These are phyloP conservation scores for Astragalus glycyphyllos DNA, from an alignment of 306 rosid genomes.

Conservation along the genomic window DNA sequence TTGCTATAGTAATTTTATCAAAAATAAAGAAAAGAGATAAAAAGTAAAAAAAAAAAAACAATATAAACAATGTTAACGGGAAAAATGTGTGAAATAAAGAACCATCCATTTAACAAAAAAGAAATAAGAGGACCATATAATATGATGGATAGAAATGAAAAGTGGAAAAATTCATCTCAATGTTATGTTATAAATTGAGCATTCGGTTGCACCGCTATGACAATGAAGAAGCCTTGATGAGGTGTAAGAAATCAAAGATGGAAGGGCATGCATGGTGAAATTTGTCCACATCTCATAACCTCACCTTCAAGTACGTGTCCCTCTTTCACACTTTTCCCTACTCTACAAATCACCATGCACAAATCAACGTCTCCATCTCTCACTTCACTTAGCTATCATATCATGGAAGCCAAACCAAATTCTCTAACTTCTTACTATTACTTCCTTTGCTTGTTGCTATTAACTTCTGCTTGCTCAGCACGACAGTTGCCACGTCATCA, in stretches of 20 bases:
- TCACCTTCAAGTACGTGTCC: slow-evolving; percentile 41
- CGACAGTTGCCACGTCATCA: not conserved
- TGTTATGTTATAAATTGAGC: no score
- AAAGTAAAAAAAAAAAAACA: no score
- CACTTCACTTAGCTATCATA: not conserved
- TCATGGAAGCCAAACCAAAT: not conserved
- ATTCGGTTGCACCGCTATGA: not conserved
- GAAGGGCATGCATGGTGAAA: slow-evolving; percentile 51
- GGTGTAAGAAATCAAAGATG: slow-evolving; percentile 44
- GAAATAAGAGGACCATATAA: no score
- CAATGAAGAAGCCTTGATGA: slow-evolving; percentile 21
- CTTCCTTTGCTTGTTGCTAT: slow-evolving; percentile 24
- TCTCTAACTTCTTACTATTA: not conserved
- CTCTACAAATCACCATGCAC: slow-evolving; percentile 13
- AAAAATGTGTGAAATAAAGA: no score
- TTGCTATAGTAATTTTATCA: no score
- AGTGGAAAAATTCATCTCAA: no score
- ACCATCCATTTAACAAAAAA: no score
- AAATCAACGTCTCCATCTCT: not conserved
- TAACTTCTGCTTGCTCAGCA: slow-evolving; percentile 43
- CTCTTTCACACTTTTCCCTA: not conserved
- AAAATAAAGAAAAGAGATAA: no score
- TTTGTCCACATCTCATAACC: slow-evolving; percentile 40
- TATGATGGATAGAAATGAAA: no score
- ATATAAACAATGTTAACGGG: no score